A percentile compares a stretch with the other conserved stretches of the same genome.
Conservation (phyloP, 2,329 filamentous ascomycete species). For the Mycosphaerelloides madeirae region DNA sequence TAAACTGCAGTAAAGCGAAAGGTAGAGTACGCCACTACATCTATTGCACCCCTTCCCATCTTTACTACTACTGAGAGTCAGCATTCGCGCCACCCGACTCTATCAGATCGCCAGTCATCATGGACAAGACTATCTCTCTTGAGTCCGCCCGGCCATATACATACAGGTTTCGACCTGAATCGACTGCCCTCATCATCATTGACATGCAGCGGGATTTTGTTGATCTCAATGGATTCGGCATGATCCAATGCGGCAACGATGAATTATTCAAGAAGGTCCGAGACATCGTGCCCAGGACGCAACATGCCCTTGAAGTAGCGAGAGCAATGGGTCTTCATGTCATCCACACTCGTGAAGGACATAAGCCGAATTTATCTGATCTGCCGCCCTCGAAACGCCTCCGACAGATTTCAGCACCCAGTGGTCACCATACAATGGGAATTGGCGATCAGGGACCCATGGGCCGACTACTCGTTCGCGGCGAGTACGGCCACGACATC, state of each 20-base stretch:
- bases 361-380: constrained; percentile 50
- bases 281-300: constrained; percentile 24
- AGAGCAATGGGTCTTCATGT: constrained; percentile 42
- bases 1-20: too few species aligned
- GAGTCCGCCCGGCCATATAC: constrained; percentile 41
- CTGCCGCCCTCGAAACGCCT: constrained; percentile 49
- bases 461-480: constrained; percentile 50
- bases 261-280: constrained; percentile 27
- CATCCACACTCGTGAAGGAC: constrained; percentile 49
- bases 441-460: constrained; percentile 53
- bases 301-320: constrained; percentile 39
- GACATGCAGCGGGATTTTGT: constrained; percentile 52
- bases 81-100: too few species aligned
- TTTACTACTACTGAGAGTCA: too few species aligned
- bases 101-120: too few species aligned
- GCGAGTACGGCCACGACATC: constrained; percentile 53
- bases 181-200: constrained; percentile 48
- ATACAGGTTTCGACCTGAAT: constrained; percentile 44
- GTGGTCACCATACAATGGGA: constrained; percentile 42
- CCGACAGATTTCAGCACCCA: constrained; percentile 45
- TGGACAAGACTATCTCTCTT: constrained; percentile 34
- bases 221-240: constrained; percentile 47
- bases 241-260: constrained; percentile 45
- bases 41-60: too few species aligned
- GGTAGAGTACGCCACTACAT: too few species aligned